Conservation (phyloP, 2,329 filamentous ascomycete species). For the Sphaceloma murrayae region DNA sequence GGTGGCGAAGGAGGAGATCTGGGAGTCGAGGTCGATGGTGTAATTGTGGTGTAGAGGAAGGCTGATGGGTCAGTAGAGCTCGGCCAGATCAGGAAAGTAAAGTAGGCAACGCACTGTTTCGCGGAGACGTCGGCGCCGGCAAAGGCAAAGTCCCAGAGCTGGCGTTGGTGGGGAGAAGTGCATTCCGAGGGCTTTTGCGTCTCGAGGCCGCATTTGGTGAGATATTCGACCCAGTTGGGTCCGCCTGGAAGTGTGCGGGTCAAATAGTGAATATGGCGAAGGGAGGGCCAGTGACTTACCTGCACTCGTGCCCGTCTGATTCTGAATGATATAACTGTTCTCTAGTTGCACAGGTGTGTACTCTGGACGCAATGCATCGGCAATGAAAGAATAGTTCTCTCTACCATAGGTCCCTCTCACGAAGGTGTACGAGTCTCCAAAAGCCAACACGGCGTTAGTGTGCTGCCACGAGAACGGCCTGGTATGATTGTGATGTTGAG, state of each 20-base stretch:
- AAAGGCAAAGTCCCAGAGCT: slow-evolving; percentile 50
- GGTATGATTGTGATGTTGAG: background rate
- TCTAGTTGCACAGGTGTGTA: slow-evolving; percentile 39
- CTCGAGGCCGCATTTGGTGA: slow-evolving; percentile 43
- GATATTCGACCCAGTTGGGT: slow-evolving; percentile 46
- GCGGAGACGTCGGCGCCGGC: slow-evolving; percentile 43
- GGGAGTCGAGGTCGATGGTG: slow-evolving; percentile 42
- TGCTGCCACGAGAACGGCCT: slow-evolving; percentile 13
- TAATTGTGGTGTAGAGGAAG: slow-evolving; percentile 44
- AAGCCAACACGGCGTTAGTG: slow-evolving; percentile 30
- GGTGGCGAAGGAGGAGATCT: slow-evolving; percentile 40
- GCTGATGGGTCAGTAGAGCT: slow-evolving; percentile 22
- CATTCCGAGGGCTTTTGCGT: slow-evolving; percentile 27
- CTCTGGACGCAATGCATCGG: slow-evolving; percentile 40
- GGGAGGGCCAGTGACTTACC: background rate
- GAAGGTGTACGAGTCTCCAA: slow-evolving; percentile 45
- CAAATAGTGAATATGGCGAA: slow-evolving; percentile 23
- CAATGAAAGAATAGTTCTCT: slow-evolving; percentile 46
- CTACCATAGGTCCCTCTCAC: slow-evolving; percentile 45
- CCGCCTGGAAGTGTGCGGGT: slow-evolving; percentile 46
- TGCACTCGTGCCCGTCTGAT: slow-evolving; percentile 25
- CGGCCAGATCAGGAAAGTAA: background rate
- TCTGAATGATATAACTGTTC: slow-evolving; percentile 43
- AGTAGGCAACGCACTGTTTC: slow-evolving; percentile 29
- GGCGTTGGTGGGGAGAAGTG: slow-evolving; percentile 34